Evolutionary conservation across 208 protist genomes (phyloP).

Genomic region (Trypanosoma vivax): DNA sequence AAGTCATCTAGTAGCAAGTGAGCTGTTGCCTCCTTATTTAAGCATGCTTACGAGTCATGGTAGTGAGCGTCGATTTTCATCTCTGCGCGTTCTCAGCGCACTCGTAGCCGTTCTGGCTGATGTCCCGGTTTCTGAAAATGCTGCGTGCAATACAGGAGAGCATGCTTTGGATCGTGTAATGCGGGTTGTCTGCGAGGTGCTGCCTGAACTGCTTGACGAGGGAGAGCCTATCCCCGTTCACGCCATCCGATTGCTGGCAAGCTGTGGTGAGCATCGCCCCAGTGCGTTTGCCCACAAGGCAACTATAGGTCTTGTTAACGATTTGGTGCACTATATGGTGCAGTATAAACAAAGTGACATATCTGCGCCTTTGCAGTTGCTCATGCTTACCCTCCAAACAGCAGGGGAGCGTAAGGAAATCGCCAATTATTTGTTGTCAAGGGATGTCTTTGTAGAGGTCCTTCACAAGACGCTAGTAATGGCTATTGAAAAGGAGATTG

Average conservation of each 20-base stretch:
- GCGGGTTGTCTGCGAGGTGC: conserved; percentile 10
- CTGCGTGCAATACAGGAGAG: conserved; percentile 15
- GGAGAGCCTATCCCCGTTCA: conserved; percentile 77
- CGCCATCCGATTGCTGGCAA: conserved; percentile 72
- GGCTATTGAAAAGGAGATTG: conserved; percentile 22
- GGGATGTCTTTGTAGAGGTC: conserved; percentile 39
- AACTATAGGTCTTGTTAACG: conserved; percentile 19
- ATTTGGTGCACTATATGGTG: conserved; percentile 25
- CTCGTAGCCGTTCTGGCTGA: conserved; percentile 36
- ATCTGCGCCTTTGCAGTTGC: conserved; percentile 14
- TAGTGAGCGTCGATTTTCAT: conserved; percentile 48
- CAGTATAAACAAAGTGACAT: conserved; percentile 17
- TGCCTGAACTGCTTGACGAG: conserved; percentile 61
- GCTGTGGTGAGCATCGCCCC: conserved; percentile 51
- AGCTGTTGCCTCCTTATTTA: conserved; percentile 52
- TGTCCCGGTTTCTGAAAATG: neutral
- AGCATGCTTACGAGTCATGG: conserved; percentile 49
- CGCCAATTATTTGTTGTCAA: conserved; percentile 25
- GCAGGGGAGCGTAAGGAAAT: conserved; percentile 18
- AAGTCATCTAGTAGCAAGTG: conserved; percentile 33
- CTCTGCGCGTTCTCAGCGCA: conserved; percentile 70
- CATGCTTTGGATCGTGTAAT: conserved; percentile 27
- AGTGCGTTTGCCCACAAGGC: conserved; percentile 26
- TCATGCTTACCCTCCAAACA: conserved; percentile 18
- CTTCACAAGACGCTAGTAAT: conserved; percentile 36